Percentiles rank a stretch among this genome's conserved stretches.
phyloP scores from a whole-genome alignment of 2,329 filamentous ascomycete species.

The Rhinocladiella similis region DNA sequence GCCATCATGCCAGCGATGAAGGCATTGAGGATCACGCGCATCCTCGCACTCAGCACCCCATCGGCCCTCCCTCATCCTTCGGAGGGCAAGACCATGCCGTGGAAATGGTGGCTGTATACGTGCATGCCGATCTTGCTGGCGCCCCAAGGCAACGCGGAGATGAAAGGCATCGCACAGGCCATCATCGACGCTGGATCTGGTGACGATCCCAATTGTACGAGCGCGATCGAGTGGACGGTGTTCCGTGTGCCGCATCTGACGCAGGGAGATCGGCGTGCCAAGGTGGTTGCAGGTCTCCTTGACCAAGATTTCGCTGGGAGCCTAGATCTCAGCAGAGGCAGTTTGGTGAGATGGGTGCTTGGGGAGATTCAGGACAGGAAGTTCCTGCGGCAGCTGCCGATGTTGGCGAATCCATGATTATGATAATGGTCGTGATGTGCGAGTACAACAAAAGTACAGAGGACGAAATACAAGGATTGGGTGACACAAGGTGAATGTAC shows the following conservation, averaged over 20 bases:
- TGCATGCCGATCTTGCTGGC: conserved; percentile 12
- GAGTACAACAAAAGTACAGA: too few relatives aligned
- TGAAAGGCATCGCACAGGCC: conserved; percentile 16
- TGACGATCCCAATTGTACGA: not conserved
- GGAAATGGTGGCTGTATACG: conserved; percentile 19
- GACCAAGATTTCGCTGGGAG: conserved; percentile 4
- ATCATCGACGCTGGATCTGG: conserved; percentile 5
- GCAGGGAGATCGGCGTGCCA: conserved; percentile 2
- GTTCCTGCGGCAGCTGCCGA: conserved; percentile 10
- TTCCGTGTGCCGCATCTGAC: conserved; percentile 19
- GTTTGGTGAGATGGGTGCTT: conserved; percentile 19
- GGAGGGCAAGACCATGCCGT: conserved; percentile 9
- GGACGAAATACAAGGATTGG: not conserved
- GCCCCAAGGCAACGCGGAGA: conserved; percentile 20
- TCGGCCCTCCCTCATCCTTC: conserved; percentile 4
- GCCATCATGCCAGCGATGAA: conserved; percentile 18
- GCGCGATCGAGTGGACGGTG: conserved; percentile 17
- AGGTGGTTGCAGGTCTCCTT: conserved; percentile 9
- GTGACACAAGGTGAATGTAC: too few relatives aligned
- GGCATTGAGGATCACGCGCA: conserved; percentile 8
- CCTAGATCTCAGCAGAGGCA: conserved; percentile 10
- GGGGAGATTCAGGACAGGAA: conserved; percentile 18
- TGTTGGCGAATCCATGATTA: conserved; percentile 16
- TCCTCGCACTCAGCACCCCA: conserved; percentile 19
- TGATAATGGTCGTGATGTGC: too few relatives aligned